Percentiles rank a stretch among this genome's conserved stretches.
Conservation (phyloP, 768 basidiomycete species). For the Tulasnella sp. region DNA sequence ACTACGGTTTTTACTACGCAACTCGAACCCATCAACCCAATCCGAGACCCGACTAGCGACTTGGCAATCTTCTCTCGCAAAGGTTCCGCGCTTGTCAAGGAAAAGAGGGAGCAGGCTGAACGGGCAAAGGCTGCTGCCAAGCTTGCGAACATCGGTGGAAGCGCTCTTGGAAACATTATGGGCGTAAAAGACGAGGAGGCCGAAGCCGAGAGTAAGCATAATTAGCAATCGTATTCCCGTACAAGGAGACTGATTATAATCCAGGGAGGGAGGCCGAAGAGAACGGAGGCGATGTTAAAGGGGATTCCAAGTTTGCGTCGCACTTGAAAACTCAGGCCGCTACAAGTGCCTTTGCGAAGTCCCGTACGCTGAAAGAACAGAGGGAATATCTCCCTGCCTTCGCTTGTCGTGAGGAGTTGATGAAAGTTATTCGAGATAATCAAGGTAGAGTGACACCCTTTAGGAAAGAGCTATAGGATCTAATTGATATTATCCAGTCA, state of each 20-base stretch:
- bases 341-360: conserved; percentile 75
- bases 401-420: conserved; percentile 89
- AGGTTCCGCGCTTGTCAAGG: conserved; percentile 89
- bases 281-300: conserved; percentile 54
- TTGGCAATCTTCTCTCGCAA: conserved; percentile 96
- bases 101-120: conserved; percentile 95
- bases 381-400: conserved; percentile 96
- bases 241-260: conserved; percentile 34
- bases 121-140: conserved; percentile 95
- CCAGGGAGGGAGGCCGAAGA: conserved; percentile 47
- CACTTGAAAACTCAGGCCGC: conserved; percentile 80
- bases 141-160: conserved; percentile 85
- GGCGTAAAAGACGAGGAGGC: conserved; percentile 94
- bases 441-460: conserved; percentile 56
- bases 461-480: background rate
- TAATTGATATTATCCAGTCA: conserved; percentile 48
- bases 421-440: conserved; percentile 85
- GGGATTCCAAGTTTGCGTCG: conserved; percentile 94
- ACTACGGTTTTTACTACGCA: conserved; percentile 95
- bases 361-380: conserved; percentile 85
- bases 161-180: conserved; percentile 94
- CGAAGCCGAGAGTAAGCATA: conserved; percentile 76
- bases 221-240: conserved; percentile 24
- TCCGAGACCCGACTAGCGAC: conserved; percentile 88
- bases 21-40: conserved; percentile 94